Conservation (phyloP, 129 eudicot genomes). For the Ambrosia artemisiifolia region DNA sequence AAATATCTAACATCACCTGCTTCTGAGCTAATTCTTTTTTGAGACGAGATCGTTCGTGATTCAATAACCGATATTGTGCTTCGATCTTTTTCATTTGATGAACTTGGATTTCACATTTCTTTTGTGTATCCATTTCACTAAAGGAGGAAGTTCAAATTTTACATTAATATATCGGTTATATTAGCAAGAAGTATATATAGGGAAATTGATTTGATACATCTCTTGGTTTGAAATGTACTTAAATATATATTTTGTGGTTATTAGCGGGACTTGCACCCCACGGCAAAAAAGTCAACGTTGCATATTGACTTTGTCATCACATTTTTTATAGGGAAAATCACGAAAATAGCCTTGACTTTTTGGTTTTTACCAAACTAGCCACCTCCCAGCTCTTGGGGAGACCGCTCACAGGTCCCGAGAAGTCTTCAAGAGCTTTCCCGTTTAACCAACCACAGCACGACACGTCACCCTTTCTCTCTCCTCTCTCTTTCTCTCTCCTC, state of each 20-base stretch:
- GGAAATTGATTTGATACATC: no score
- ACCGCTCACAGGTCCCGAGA: no score
- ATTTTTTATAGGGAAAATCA: no score
- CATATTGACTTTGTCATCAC: neutral
- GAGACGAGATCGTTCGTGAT: neutral
- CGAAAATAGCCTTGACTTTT: no score
- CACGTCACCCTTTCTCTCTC: no score
- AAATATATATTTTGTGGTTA: no score
- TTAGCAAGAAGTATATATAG: neutral
- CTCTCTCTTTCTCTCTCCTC: no score
- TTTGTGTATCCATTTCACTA: neutral
- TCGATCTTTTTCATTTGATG: neutral
- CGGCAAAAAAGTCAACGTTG: constrained; percentile 11
- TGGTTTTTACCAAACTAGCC: no score
- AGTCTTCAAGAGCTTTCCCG: no score
- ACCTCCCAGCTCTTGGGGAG: no score
- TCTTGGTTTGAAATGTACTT: neutral
- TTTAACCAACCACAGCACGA: no score
- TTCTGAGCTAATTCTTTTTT: neutral
- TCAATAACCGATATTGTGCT: neutral
- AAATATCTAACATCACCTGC: neutral
- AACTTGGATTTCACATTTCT: neutral
- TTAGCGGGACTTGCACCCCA: neutral
- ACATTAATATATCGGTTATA: neutral
- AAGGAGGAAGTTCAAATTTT: neutral